Evolutionary conservation across 1,139 yeast genomes (phyloP).

Genomic region (Blastobotrys petasosporus): DNA sequence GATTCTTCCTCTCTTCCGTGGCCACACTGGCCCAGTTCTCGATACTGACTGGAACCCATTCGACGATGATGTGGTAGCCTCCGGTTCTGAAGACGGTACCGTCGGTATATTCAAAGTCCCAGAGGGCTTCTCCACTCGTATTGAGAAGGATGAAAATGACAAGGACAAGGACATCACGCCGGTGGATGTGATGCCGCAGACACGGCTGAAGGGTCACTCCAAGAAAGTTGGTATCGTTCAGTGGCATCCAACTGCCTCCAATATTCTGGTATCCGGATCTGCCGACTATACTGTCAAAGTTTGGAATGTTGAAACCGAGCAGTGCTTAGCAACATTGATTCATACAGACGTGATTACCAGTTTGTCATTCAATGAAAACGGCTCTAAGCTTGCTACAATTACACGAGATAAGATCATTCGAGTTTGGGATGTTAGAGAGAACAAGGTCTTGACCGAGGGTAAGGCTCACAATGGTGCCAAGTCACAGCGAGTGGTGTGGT

Average conservation of each 20-base stretch:
- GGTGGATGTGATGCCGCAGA: constrained; percentile 63
- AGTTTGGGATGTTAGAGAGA: constrained; percentile 83
- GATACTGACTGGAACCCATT: constrained; percentile 96
- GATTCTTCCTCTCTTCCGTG: constrained; percentile 85
- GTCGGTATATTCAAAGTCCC: constrained; percentile 87
- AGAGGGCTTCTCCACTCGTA: constrained; percentile 62
- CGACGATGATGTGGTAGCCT: constrained; percentile 65
- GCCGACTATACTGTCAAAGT: constrained; percentile 84
- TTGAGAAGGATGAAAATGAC: constrained; percentile 50
- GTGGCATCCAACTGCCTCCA: constrained; percentile 82
- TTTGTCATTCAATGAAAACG: constrained; percentile 84
- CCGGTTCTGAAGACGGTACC: constrained; percentile 90
- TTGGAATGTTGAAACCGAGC: constrained; percentile 80
- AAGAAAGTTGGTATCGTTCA: constrained; percentile 92
- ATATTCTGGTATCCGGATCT: constrained; percentile 83
- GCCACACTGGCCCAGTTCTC: constrained; percentile 90
- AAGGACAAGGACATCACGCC: constrained; percentile 37
- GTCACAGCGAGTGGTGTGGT: constrained; percentile 80
- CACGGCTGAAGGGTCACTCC: constrained; percentile 73
- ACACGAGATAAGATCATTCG: constrained; percentile 89
- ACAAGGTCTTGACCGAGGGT: constrained; percentile 73
- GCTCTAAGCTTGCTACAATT: constrained; percentile 78
- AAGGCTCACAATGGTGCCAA: constrained; percentile 91
- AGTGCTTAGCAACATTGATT: constrained; percentile 63
- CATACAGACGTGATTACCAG: constrained; percentile 90